A percentile compares a stretch with the other conserved stretches of the same genome.
phyloP scores from a whole-genome alignment of 768 basidiomycete genomes.

The Boletus rubescentipes region DNA sequence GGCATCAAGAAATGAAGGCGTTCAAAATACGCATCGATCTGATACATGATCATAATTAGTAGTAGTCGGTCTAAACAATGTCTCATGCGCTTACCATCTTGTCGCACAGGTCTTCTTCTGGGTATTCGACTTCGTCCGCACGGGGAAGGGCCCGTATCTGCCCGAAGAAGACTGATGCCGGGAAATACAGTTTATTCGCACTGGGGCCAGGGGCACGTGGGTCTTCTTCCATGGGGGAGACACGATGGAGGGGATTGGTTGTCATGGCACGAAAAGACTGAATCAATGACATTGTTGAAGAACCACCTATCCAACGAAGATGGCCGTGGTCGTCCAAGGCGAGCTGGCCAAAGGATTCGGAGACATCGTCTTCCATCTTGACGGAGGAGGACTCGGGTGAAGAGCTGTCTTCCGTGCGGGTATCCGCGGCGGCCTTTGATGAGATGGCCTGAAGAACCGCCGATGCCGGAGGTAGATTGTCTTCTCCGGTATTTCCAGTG shows the following conservation, averaged over 20 bases:
- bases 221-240: slow-evolving; percentile 84
- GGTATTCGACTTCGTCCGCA: slow-evolving; percentile 86
- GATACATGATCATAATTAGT: slow-evolving; percentile 24
- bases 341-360: slow-evolving; percentile 83
- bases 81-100: slow-evolving; percentile 61
- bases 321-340: slow-evolving; percentile 89
- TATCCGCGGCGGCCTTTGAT: slow-evolving; percentile 36
- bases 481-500: slow-evolving; percentile 13
- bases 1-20: slow-evolving; percentile 89
- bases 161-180: slow-evolving; percentile 83
- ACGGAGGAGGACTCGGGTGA: slow-evolving; percentile 34
- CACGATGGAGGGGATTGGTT: slow-evolving; percentile 68
- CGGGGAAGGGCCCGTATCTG: slow-evolving; percentile 79
- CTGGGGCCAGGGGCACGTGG: slow-evolving; percentile 75
- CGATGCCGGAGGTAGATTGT: slow-evolving; percentile 25
- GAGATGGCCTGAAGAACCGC: slow-evolving; percentile 37
- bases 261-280: slow-evolving; percentile 82
- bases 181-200: slow-evolving; percentile 85
- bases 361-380: slow-evolving; percentile 65
- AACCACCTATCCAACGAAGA: slow-evolving; percentile 90
- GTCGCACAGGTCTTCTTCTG: slow-evolving; percentile 81
- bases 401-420: slow-evolving; percentile 33
- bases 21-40: slow-evolving; percentile 88
- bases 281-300: slow-evolving; percentile 89
- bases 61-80: slow-evolving; percentile 13